Evolutionary conservation across 2,329 filamentous ascomycete species (phyloP), one percentile per base, ranked within the genome.

Genomic region (Fusarium gaditjirri): DNA sequence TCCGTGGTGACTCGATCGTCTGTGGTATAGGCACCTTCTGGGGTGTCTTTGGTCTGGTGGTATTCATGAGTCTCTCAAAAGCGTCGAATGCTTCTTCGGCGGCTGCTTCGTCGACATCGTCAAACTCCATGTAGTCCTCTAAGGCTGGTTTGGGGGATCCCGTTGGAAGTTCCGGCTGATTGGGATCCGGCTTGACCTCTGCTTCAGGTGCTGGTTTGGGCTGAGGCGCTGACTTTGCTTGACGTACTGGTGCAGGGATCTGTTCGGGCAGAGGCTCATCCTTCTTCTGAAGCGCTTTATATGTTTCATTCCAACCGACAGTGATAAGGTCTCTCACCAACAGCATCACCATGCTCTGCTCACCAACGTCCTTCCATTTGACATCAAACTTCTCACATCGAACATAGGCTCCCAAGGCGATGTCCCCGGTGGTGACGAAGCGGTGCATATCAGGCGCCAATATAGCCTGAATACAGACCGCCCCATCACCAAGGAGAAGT

Each of bases 401-500:
- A 27, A 89, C 82, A 71, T 87, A 88, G 44, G 83, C 83, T 3
- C 87, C 87, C 16, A 85, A 79, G 8, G 78, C 79, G 39, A 89
- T 72, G n/a, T 84, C 81, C 5, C 82, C 83, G 2, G 75, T 76
- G 43, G 87, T 82, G 13, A 88, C 80, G n/a, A 86, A 82, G 8
- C 82, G 80, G 55, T 89, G 86, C 78, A 86, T 81, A 50, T 82
- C 82, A 3, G 82, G 78, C 11, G 78, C 77, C 44, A 89, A 76
- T 12, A 89, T 76, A 0, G 86, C 86, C 75, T 89, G 87, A n/a
- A 89, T 82, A 70, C 85, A 88, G 7, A 88, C 76, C 72, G 85
- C 81, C 3, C 87, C 86, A 69, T 89, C 87, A 41, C 87, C 85
- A 0, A 89, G 82, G 1, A 89, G 59, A 16, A 89, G 70, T 5